Conservation (phyloP, 2,329 filamentous ascomycete genomes). For the Diaporthe longicolla region DNA sequence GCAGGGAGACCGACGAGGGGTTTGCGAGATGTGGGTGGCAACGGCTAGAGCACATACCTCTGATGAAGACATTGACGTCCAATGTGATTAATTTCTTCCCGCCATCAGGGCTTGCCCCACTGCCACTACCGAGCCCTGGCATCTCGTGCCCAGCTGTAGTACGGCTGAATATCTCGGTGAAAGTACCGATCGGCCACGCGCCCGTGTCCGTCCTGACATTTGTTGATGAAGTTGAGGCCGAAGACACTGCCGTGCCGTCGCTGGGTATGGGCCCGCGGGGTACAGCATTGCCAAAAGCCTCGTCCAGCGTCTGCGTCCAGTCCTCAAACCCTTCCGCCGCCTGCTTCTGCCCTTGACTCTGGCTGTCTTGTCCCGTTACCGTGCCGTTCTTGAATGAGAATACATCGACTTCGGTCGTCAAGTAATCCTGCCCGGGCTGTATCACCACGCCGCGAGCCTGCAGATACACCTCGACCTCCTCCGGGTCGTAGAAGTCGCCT, state of each 20-base stretch:
- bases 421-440: slow-evolving; percentile 70
- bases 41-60: slow-evolving; percentile 43
- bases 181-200: slow-evolving; percentile 5
- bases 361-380: neutral
- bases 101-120: neutral
- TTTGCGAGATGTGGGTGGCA: neutral
- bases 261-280: neutral
- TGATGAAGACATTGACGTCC: slow-evolving; percentile 48
- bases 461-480: slow-evolving; percentile 84
- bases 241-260: slow-evolving; percentile 1
- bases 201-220: neutral
- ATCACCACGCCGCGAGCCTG: slow-evolving; percentile 74
- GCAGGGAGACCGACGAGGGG: neutral
- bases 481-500: slow-evolving; percentile 82
- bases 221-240: neutral
- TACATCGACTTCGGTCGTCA: slow-evolving; percentile 70
- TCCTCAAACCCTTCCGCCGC: neutral
- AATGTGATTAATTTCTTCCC: slow-evolving; percentile 45
- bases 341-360: neutral
- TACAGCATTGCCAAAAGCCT: slow-evolving; percentile 2
- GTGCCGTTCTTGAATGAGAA: slow-evolving; percentile 53
- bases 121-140: neutral
- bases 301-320: slow-evolving; percentile 27
- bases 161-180: slow-evolving; percentile 2
- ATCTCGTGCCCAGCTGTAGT: neutral